Percentiles rank a stretch among this genome's conserved stretches.
Conservation (phyloP, 371 early-diverging fungal species). For the Mortierella sp. region DNA sequence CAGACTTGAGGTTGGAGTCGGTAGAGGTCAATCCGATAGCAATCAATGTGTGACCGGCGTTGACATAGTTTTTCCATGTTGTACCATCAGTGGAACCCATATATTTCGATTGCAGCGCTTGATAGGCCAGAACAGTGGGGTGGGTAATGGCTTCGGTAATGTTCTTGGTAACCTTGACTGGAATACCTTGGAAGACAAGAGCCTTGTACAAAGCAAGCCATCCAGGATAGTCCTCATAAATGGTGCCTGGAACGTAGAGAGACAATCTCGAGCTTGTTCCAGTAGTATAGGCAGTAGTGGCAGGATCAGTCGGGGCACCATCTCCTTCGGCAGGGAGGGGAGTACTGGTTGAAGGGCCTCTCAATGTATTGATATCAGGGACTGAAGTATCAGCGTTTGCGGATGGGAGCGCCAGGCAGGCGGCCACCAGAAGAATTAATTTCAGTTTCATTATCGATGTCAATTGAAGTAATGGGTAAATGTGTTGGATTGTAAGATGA, state of each 20-base stretch:
- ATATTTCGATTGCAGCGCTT: conserved; percentile 23
- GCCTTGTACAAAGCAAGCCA: conserved; percentile 35
- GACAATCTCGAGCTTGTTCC: conserved; percentile 29
- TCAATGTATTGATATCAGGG: conserved; percentile 15
- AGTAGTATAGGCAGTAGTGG: conserved; percentile 9
- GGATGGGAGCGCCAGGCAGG: conserved; percentile 8
- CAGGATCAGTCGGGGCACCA: conserved; percentile 26
- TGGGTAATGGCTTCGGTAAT: conserved; percentile 15
- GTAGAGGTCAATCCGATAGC: conserved; percentile 18
- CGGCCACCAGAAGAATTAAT: conserved; percentile 6
- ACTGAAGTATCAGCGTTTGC: not conserved
- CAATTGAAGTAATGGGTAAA: not conserved
- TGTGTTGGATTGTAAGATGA: no score
- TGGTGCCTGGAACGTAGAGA: conserved; percentile 21
- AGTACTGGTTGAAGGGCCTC: conserved; percentile 15
- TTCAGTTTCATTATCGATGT: conserved; percentile 17
- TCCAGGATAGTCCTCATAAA: conserved; percentile 30
- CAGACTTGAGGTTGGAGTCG: conserved; percentile 4
- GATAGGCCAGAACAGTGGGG: conserved; percentile 27
- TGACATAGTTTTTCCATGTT: conserved; percentile 21
- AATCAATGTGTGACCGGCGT: conserved; percentile 24
- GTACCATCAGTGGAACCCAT: conserved; percentile 16
- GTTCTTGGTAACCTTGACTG: conserved; percentile 32
- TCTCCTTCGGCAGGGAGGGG: conserved; percentile 23
- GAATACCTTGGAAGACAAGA: conserved; percentile 40